phyloP scores from a whole-genome alignment of 108 stramenopile genomes.

The Seminavis robusta region DNA sequence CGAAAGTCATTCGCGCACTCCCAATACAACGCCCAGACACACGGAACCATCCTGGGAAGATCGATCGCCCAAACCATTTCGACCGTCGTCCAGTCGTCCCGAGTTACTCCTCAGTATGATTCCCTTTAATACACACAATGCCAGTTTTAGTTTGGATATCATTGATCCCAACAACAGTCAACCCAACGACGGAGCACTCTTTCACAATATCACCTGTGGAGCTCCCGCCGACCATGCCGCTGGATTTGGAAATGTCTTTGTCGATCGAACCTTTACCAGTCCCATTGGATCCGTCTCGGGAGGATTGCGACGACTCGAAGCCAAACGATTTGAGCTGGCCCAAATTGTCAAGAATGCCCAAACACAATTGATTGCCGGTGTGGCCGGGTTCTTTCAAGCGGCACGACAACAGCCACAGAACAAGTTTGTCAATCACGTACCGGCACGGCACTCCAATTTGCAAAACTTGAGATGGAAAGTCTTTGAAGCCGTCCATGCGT shows the following conservation, averaged over 20 bases:
- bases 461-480: constrained; percentile 43
- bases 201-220: constrained; percentile 75
- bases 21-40: constrained; percentile 20
- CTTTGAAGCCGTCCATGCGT: constrained; percentile 58
- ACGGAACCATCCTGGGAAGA: constrained; percentile 48
- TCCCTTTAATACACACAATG: constrained; percentile 83
- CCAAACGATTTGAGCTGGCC: constrained; percentile 45
- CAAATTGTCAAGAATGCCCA: constrained; percentile 42
- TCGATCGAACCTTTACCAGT: constrained; percentile 8
- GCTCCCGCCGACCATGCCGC: constrained; percentile 87
- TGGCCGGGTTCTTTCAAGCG: constrained; percentile 50
- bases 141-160: constrained; percentile 48
- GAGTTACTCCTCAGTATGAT: constrained; percentile 60
- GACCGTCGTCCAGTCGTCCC: constrained; percentile 56
- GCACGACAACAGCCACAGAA: constrained; percentile 44
- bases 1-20: too few species aligned
- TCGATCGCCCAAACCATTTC: constrained; percentile 63
- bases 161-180: constrained; percentile 32
- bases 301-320: constrained; percentile 77
- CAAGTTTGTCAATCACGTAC: constrained; percentile 38
- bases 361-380: constrained; percentile 40
- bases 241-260: constrained; percentile 67
- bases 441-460: constrained; percentile 44
- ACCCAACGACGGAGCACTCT: constrained; percentile 22
- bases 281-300: constrained; percentile 33